Evolutionary conservation across 495 filamentous ascomycete genomes (phyloP), one percentile per base, ranked within the genome.

Genomic region (Tuber umbilicatum): DNA sequence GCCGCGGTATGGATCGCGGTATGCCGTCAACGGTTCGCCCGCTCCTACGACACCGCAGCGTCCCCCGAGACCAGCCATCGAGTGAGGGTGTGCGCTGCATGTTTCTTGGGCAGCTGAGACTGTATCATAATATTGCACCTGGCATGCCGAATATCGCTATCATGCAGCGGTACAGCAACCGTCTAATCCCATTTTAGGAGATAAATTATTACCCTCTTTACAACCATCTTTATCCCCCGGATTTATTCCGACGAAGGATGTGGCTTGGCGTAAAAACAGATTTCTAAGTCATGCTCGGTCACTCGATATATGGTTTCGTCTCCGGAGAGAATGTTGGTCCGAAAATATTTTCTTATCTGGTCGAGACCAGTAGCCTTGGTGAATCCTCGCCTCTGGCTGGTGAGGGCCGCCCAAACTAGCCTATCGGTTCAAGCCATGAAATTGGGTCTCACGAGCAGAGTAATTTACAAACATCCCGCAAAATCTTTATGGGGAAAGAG

Each of bases 231-330:
- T 31, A 14, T 14, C 55, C 16, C 55, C 31, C 55, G n/a, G n/a
- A 16, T 4, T 64, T 64, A 64, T 31, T 64, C 55, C 27, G 55
- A 6, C 4, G 2, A 12, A 19, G 55, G 27, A 64, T 31, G 2
- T 27, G 7, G 14, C 27, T 27, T 14, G 14, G 27, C 17, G 55
- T 35, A 64, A 35, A 64, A 64, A 16, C 10, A 17, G 14, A 31
- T 16, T 27, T 35, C 55, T n/a, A 2, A 14, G 31, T 64, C 55
- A 64, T 35, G 3, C 0, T 19, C 31, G 27, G 19, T 64, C 55
- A 64, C 55, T 64, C 55, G 55, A 64, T 64, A 64, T 64, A 64
- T 64, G 10, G 31, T 64, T 64, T n/a, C n/a, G 47, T n/a, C n/a
- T 2, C 7, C 47, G 27, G 27, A 14, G 55, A 31, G 55, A 31